These are phyloP conservation scores for Fusarium hainanense DNA, from an alignment of 2,329 filamentous ascomycete species.

Conservation along the genomic window DNA sequence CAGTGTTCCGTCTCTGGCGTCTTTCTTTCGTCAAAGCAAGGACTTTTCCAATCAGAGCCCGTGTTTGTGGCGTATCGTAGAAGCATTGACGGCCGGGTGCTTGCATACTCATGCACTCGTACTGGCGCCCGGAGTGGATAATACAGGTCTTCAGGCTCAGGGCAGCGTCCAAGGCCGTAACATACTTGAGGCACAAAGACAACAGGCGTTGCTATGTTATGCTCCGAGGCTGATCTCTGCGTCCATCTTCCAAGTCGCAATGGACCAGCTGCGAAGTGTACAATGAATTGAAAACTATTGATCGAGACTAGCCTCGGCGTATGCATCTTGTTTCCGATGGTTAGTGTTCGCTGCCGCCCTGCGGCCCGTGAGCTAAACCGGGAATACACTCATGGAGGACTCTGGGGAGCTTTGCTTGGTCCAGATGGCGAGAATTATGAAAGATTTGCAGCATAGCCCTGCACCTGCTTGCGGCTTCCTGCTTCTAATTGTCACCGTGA, in stretches of 20 bases:
- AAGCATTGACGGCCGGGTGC: slow-evolving; percentile 59
- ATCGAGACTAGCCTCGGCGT: slow-evolving; percentile 30
- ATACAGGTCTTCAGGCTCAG: slow-evolving; percentile 37
- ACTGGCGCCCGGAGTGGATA: slow-evolving; percentile 30
- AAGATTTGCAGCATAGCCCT: slow-evolving; percentile 39
- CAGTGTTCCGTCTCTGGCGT: slow-evolving; percentile 46
- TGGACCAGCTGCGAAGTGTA: slow-evolving; percentile 5
- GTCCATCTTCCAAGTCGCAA: slow-evolving; percentile 13
- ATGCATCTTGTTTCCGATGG: slow-evolving; percentile 25
- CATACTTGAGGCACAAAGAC: slow-evolving; percentile 29
- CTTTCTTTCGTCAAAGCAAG: slow-evolving; percentile 42
- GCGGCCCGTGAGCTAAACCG: slow-evolving; percentile 38
- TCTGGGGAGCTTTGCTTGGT: slow-evolving; percentile 45
- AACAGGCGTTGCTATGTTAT: slow-evolving; percentile 29
- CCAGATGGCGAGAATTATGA: slow-evolving; percentile 42
- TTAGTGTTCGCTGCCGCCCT: slow-evolving; percentile 30
- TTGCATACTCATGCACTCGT: slow-evolving; percentile 59
- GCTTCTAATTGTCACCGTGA: slow-evolving; percentile 42
- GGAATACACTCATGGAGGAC: slow-evolving; percentile 32
- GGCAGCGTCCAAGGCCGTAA: slow-evolving; percentile 32
- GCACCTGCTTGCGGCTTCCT: slow-evolving; percentile 48
- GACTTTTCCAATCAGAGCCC: slow-evolving; percentile 54
- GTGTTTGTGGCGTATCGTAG: slow-evolving; percentile 62
- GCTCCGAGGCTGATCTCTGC: slow-evolving; percentile 25
- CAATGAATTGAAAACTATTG: slow-evolving; percentile 10